Evolutionary conservation across 2,329 filamentous ascomycete genomes (phyloP).

Genomic region (Diplodia scrobiculata): DNA sequence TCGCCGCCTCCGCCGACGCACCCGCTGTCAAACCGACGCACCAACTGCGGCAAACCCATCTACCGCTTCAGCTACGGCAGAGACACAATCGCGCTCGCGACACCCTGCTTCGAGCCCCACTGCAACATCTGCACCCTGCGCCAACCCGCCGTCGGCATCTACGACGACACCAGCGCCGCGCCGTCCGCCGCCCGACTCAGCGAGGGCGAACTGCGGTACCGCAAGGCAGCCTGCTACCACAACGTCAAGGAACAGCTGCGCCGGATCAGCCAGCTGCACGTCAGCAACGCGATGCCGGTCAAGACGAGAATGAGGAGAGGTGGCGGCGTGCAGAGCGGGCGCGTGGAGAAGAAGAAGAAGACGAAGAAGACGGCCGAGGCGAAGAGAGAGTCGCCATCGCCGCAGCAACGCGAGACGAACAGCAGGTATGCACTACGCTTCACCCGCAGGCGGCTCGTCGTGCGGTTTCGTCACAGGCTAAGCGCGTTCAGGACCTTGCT

Average conservation of each 20-base stretch:
- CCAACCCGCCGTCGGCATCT: slow-evolving; percentile 6
- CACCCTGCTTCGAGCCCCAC: slow-evolving; percentile 11
- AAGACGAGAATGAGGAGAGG: background rate
- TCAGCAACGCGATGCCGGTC: background rate
- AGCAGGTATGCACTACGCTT: background rate
- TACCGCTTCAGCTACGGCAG: slow-evolving; percentile 24
- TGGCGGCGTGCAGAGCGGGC: background rate
- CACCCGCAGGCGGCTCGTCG: background rate
- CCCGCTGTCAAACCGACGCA: background rate
- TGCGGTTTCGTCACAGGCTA: background rate
- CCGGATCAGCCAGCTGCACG: background rate
- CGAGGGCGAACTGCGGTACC: background rate
- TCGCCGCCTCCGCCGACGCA: too few species aligned
- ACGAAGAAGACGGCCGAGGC: background rate
- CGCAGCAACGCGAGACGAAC: background rate
- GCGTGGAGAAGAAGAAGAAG: background rate
- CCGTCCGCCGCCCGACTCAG: too few species aligned
- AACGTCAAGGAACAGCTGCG: background rate
- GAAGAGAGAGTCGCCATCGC: background rate
- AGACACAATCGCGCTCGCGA: slow-evolving; percentile 1
- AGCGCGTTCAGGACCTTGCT: background rate
- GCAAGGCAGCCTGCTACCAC: background rate
- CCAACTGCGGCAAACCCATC: slow-evolving; percentile 19
- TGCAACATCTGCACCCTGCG: slow-evolving; percentile 10
- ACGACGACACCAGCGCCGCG: background rate